Base-by-base conservation (phyloP, 2,329 filamentous ascomycete species). In the Xylaria sp. region DNA sequence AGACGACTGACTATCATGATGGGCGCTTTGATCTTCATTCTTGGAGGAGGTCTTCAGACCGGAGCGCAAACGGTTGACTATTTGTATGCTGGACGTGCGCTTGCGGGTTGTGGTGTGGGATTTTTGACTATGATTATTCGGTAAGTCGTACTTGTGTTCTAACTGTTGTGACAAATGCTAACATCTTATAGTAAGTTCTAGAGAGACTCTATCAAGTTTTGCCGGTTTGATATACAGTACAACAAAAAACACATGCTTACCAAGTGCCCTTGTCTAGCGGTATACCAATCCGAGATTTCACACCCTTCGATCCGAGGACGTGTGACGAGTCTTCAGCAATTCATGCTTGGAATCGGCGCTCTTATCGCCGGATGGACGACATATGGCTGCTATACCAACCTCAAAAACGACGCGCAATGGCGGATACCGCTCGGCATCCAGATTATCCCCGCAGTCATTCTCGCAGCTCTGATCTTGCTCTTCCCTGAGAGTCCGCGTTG, bases 271-370 rank as follows among this genome's bases (percentile, higher is more conserved):
- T 8, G 37, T 12, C 23, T 17, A 73, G 70, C 91, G 2, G 76
- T 94, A 0, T 94, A 93, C 73, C 91, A 94, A 73, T 90, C 89
- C 21, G 92, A 95, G 72, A 83, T 94, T 23, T 88, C 89, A 3
- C 92, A 94, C 73, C 92, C 92, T 1, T 84, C 83, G 61, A 94
- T 94, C 70, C 86, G 92, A 74, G 92, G 91, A 12, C 82, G 88
- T 65, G 84, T 95, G 33, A 93, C 90, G 0, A 85, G 87, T 31
- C 80, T 94, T 3, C 91, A 94, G 74, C 91, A 94, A 70, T 93
- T 94, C 72, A 94, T 94, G 90, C 75, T 94, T 54, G 91, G 91
- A 1, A 84, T 94, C 28, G 92, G 92, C 60, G 80, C 90, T 15
- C 83, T 95, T 1, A 78, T 88, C 15, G 91, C 92, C 0, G 83